Evolutionary conservation across 345 rosid genomes (phyloP), one percentile per base, ranked within the genome.

Genomic region (Arabis hirsuta): DNA sequence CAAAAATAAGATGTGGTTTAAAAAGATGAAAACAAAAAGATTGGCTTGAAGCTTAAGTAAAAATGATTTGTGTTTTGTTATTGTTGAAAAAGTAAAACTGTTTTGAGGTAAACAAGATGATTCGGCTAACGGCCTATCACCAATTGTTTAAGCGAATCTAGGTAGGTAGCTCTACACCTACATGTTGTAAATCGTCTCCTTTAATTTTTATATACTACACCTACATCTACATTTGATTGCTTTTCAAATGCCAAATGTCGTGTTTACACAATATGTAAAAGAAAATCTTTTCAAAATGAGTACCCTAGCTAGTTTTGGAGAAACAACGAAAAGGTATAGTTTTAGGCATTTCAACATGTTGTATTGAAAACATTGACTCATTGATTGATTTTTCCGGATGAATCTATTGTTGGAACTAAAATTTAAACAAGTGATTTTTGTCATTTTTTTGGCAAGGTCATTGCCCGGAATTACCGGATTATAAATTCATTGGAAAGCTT

Each of bases 41-140:
- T 16, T 65, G 51, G 63, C 78, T 74, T 74, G 36, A 58, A 58
- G 55, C 54, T 74, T 13, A 58, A 58, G 78, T 66, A 58, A 73
- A 65, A 39, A 57, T 65, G 53, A 65, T 73, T 47, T 29, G 12
- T 3, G n/a, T 71, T 53, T 44, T 38, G 41, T 55, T 38, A 55
- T n/a, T 26, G 71, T 73, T 45, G 34, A 14, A 38, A 55, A 55
- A 12, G 51, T 24, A 36, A 64, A 62, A 47, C 6, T 6, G 72
- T 16, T 65, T 65, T 20, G 61, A 57, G 62, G 51, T 42, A 41
- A 65, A 55, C 19, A 50, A 47, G 56, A 72, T 72, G 62, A 73
- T 65, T 73, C 31, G 19, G 39, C 52, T 39, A 65, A 73, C 77
- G 9, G 43, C 71, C 57, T 73, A 11, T 20, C 14, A 73, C 41